These are phyloP conservation scores for Stemphylium lycopersici DNA, from an alignment of 2,329 filamentous ascomycete genomes.

Conservation along the genomic window DNA sequence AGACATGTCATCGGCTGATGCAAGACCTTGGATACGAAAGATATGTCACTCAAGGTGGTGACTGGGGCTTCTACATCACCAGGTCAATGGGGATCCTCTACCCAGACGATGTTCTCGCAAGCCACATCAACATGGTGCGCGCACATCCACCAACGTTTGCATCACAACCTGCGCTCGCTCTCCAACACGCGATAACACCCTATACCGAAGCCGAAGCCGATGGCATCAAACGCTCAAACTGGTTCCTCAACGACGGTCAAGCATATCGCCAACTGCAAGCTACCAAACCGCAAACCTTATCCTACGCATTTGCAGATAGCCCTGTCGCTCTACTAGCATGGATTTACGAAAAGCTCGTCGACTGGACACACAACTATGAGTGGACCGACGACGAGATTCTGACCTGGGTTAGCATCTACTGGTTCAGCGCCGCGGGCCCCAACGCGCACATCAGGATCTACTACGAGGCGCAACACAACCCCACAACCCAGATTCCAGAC, in stretches of 20 bases:
- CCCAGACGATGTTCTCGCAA: conserved; percentile 62
- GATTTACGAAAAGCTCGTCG: conserved; percentile 81
- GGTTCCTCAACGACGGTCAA: conserved; percentile 64
- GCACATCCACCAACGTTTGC: conserved; percentile 48
- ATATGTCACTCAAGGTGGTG: conserved; percentile 66
- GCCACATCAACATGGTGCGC: conserved; percentile 67
- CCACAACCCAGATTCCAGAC: conserved; percentile 29
- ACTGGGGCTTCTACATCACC: conserved; percentile 73
- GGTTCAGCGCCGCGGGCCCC: conserved; percentile 71
- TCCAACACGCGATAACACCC: conserved; percentile 62
- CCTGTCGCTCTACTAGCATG: conserved; percentile 75
- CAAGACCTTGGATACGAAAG: conserved; percentile 67
- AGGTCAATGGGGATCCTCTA: conserved; percentile 66
- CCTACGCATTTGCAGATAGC: conserved; percentile 71
- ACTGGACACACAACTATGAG: conserved; percentile 74
- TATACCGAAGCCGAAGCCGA: conserved; percentile 60
- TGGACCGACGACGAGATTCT: conserved; percentile 80
- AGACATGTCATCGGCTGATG: conserved; percentile 73
- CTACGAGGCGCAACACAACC: conserved; percentile 65
- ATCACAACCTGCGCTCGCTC: conserved; percentile 62
- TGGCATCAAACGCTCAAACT: conserved; percentile 60
- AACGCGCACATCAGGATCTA: conserved; percentile 73
- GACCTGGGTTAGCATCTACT: conserved; percentile 77
- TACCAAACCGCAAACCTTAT: conserved; percentile 75
- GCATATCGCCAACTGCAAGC: conserved; percentile 67